Percentiles rank a stretch among this genome's conserved stretches.
These are phyloP conservation scores for Phytophthora pini DNA, from an alignment of 352 stramenopile species.

Conservation along the genomic window DNA sequence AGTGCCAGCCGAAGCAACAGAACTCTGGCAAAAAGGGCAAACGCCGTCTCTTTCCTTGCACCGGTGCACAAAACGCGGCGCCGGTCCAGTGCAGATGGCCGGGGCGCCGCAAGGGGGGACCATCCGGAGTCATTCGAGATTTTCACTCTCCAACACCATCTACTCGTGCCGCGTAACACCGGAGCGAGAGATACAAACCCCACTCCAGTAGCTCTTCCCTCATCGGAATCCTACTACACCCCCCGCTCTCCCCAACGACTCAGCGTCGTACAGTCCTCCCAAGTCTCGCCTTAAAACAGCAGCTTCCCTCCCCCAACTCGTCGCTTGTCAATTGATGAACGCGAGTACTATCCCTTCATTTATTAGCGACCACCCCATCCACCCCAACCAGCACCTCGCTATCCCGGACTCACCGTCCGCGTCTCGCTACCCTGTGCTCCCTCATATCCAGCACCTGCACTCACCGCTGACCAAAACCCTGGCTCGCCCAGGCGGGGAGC, in stretches of 20 bases:
- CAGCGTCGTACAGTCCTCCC: conserved; percentile 40
- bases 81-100: neutral
- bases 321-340: conserved; percentile 37
- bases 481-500: conserved; percentile 27
- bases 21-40: conserved; percentile 24
- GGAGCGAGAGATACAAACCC: conserved; percentile 47
- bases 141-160: conserved; percentile 49
- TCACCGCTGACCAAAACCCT: conserved; percentile 35
- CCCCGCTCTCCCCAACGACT: conserved; percentile 28
- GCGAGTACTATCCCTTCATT: conserved; percentile 51
- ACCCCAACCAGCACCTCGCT: conserved; percentile 11
- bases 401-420: conserved; percentile 27
- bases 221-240: conserved; percentile 49
- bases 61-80: conserved; percentile 36
- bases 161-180: conserved; percentile 44
- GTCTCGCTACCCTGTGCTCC: conserved; percentile 20
- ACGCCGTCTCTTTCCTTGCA: conserved; percentile 34
- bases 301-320: conserved; percentile 39
- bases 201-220: conserved; percentile 49
- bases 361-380: conserved; percentile 37
- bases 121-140: conserved; percentile 45
- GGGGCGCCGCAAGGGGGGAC: conserved; percentile 26
- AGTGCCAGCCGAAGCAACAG: conserved; percentile 24
- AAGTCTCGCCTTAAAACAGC: conserved; percentile 23
- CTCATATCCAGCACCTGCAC: conserved; percentile 37